Conservation (phyloP, 2,329 filamentous ascomycete genomes). For the Aspergillus alliaceus region DNA sequence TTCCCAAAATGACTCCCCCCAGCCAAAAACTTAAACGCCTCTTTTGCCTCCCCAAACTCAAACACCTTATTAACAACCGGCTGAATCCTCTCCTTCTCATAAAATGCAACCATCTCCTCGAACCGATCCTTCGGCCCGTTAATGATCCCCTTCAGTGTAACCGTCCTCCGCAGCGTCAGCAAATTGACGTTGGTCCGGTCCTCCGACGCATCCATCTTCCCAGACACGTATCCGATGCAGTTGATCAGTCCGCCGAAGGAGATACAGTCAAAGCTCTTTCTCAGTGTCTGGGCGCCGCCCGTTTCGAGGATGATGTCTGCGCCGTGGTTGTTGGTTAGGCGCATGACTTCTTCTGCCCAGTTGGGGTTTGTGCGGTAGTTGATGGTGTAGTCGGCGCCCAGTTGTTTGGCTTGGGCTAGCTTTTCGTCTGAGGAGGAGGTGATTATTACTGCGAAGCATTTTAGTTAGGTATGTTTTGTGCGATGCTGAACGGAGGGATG, state of each 20-base stretch:
- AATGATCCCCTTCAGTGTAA: slow-evolving; percentile 59
- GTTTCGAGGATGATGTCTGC: slow-evolving; percentile 55
- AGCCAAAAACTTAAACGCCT: slow-evolving; percentile 55
- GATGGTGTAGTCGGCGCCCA: slow-evolving; percentile 51
- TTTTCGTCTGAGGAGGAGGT: slow-evolving; percentile 55
- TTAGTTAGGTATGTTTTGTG: background rate
- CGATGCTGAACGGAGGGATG: background rate
- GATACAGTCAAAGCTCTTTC: slow-evolving; percentile 49
- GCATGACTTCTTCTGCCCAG: slow-evolving; percentile 48
- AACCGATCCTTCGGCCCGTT: slow-evolving; percentile 62
- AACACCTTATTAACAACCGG: slow-evolving; percentile 58
- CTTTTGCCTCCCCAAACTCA: slow-evolving; percentile 51
- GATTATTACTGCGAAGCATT: slow-evolving; percentile 41
- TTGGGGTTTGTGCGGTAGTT: slow-evolving; percentile 51
- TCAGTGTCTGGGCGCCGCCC: slow-evolving; percentile 52
- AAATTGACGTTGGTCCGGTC: slow-evolving; percentile 63
- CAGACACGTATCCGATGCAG: slow-evolving; percentile 50
- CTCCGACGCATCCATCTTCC: slow-evolving; percentile 56
- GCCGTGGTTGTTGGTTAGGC: slow-evolving; percentile 46
- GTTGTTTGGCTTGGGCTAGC: slow-evolving; percentile 49
- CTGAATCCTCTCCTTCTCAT: slow-evolving; percentile 32
- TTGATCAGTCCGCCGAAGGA: slow-evolving; percentile 48
- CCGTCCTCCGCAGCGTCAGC: slow-evolving; percentile 50
- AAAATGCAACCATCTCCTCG: slow-evolving; percentile 39
- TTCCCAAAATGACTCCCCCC: slow-evolving; percentile 57